Conservation (phyloP, 2,329 filamentous ascomycete species). For the Pleoardoris graminearum region DNA sequence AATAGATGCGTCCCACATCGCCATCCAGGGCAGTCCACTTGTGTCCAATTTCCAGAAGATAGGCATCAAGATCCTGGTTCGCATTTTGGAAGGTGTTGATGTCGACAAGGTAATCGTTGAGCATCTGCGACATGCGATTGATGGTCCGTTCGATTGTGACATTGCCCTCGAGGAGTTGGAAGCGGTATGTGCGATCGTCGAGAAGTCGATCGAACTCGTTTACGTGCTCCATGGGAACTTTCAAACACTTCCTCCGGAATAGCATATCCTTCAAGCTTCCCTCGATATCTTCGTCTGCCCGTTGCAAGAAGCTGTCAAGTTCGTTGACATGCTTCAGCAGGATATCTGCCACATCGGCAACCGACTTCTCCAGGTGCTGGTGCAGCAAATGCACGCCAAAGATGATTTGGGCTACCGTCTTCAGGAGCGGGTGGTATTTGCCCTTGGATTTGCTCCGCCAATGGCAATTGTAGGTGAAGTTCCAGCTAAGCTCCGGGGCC, state of each 20-base stretch:
- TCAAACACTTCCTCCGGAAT: slow-evolving; percentile 73
- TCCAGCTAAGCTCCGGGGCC: slow-evolving; percentile 68
- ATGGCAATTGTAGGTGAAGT: slow-evolving; percentile 69
- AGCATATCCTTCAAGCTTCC: slow-evolving; percentile 75
- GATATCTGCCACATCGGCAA: slow-evolving; percentile 84
- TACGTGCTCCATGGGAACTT: slow-evolving; percentile 80
- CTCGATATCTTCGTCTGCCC: slow-evolving; percentile 81
- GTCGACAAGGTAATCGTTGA: slow-evolving; percentile 79
- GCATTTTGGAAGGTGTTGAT: slow-evolving; percentile 76
- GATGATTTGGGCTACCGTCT: slow-evolving; percentile 87
- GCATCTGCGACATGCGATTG: slow-evolving; percentile 72
- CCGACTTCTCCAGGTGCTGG: slow-evolving; percentile 83
- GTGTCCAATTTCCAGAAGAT: slow-evolving; percentile 69
- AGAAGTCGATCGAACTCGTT: slow-evolving; percentile 85
- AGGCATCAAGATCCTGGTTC: slow-evolving; percentile 74
- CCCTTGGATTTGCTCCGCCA: slow-evolving; percentile 79
- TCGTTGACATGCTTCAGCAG: slow-evolving; percentile 92
- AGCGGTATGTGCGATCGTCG: slow-evolving; percentile 78
- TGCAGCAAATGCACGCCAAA: slow-evolving; percentile 91
- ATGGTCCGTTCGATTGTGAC: slow-evolving; percentile 90
- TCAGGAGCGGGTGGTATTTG: slow-evolving; percentile 83
- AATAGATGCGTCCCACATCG: slow-evolving; percentile 73
- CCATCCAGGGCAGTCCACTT: slow-evolving; percentile 61
- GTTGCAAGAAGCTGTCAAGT: slow-evolving; percentile 86
- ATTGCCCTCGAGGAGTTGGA: slow-evolving; percentile 82